Evolutionary conservation across 176 grass and related monocot genomes (phyloP).

Genomic region (Carex scoparia): DNA sequence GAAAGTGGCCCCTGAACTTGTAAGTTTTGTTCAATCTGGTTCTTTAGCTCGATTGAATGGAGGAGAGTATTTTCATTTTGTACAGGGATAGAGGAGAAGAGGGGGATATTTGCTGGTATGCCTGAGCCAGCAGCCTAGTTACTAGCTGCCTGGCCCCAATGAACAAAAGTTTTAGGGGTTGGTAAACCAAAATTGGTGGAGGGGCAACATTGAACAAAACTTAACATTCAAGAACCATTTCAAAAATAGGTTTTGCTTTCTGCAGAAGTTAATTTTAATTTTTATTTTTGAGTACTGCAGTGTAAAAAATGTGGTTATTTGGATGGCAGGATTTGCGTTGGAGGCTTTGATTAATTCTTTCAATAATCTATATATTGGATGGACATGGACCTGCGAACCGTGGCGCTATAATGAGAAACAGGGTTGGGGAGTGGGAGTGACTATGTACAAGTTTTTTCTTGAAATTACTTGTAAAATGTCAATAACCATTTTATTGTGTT

Average conservation of each 20-base stretch:
- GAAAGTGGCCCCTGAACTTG: not conserved
- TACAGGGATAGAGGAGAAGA: not conserved
- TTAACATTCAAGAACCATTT: not conserved
- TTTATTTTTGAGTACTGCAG: not conserved
- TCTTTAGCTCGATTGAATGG: not conserved
- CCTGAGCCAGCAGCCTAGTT: not conserved
- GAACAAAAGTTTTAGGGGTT: not conserved
- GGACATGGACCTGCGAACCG: not conserved
- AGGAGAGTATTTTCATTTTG: not conserved
- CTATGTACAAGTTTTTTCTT: not conserved
- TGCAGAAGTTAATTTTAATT: not conserved
- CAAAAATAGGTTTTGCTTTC: not conserved
- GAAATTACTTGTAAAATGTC: not conserved
- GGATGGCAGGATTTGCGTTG: not conserved
- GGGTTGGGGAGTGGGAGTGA: not conserved
- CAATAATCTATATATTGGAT: not conserved
- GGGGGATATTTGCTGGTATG: not conserved
- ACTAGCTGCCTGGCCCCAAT: not conserved
- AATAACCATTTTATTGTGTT: not conserved
- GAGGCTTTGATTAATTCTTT: slow-evolving; percentile 5
- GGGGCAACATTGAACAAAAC: not conserved
- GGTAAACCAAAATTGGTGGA: not conserved
- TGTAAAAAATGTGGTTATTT: not conserved
- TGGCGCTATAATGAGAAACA: not conserved
- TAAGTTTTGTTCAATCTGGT: not conserved